These are phyloP conservation scores for Eucommia ulmoides DNA, from an alignment of 257 asterid species.

Conservation along the genomic window DNA sequence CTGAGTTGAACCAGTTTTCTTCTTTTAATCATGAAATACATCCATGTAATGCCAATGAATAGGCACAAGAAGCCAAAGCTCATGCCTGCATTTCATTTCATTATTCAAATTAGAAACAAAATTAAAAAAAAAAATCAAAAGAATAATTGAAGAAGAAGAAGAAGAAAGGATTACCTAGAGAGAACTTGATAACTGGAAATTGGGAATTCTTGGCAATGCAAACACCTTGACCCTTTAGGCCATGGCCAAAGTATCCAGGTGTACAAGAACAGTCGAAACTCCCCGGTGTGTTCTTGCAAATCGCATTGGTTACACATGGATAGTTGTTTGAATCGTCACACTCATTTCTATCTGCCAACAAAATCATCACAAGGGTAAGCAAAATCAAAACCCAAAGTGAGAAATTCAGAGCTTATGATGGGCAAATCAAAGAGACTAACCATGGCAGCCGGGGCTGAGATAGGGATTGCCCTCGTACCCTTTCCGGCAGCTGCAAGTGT, in stretches of 20 bases:
- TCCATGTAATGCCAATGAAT: background rate
- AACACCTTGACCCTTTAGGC: background rate
- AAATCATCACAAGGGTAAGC: background rate
- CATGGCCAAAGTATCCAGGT: conserved; percentile 8
- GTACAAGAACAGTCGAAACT: conserved; percentile 5
- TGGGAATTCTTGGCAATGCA: background rate
- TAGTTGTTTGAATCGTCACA: background rate
- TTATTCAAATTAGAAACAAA: no score
- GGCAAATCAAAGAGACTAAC: no score
- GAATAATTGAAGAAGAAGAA: background rate
- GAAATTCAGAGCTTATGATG: no score
- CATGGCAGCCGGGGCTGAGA: conserved; percentile 18
- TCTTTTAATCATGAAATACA: background rate
- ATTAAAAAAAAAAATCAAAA: background rate
- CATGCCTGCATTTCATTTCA: background rate
- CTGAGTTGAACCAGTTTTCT: background rate
- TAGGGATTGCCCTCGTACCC: conserved; percentile 28
- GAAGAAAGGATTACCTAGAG: conserved; percentile 3
- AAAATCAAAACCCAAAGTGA: background rate
- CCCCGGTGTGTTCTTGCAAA: conserved; percentile 8
- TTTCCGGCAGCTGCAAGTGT: conserved; percentile 13
- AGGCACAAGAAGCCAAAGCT: background rate
- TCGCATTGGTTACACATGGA: conserved; percentile 3
- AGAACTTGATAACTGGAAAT: background rate
- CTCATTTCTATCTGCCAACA: conserved; percentile 5